Base-by-base conservation (phyloP, 1,139 yeast species). In the Yamadazyma atlantica region DNA sequence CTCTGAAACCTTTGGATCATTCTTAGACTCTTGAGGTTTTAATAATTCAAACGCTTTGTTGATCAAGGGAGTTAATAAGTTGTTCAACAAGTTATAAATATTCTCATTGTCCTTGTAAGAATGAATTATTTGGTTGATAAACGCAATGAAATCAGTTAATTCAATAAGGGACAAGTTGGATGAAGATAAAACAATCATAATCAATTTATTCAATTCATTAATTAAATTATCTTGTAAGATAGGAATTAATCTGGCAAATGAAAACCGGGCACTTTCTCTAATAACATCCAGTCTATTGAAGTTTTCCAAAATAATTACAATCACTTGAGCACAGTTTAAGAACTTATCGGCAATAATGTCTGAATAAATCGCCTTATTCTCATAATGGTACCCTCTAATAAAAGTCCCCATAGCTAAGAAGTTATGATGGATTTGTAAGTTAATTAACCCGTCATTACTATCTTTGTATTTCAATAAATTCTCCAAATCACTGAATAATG, bases 331-430 rank as follows among this genome's bases (percentile, higher is more conserved):
- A 11, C 89, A 86, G 48, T 80, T 80, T 42, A 76, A 69, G 48
- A 87, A 77, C 53, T 81, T 84, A 39, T 66, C 72, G 13, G 75
- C 63, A 17, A 75, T 55, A 33, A 63, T 69, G 44, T 48, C 51
- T 48, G 60, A 43, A 54, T 64, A 45, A 29, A 58, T 60, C 24
- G 13, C 53, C 55, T 25, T 54, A 21, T 49, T 49, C 12, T 19
- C 32, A 34, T 71, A 72, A 46, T 80, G 84, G 50, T 85, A 82
- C 1, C 97, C 97, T 54, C 92, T 77, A 2, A 90, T 85, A 53
- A 90, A 75, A 0, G 96, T 87, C 26, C 97, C 97, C 37, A 92
- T 78, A 0, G 97, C 92, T 80, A 87, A 79, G 34, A 94, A 64
- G 29, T 83, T 75, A 57, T 92, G 97, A 58, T 92, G 96, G 2